Evolutionary conservation across 1,139 yeast species (phyloP), one percentile per base, ranked within the genome.

Genomic region (Magnusiomyces paraingens): DNA sequence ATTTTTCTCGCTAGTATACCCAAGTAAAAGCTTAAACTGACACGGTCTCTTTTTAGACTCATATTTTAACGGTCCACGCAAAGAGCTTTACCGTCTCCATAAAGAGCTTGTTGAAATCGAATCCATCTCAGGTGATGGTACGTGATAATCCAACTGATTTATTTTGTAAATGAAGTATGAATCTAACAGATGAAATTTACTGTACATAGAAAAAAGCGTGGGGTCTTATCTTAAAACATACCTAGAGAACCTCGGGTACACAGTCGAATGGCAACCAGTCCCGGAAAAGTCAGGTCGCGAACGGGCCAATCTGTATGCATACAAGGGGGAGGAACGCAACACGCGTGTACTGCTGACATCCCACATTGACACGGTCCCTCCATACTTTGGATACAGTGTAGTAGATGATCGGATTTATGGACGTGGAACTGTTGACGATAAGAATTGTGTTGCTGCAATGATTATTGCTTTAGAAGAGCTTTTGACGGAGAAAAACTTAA

Each of bases 311-410:
- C 70, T 84, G 29, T 84, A 79, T 62, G 87, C 87, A 3, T 83
- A 82, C 63, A 60, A 68, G 20, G 83, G 83, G 1, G 51, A 61
- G 1, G 53, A 55, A 14, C 73, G 81, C 56, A 69, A 79, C 59
- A 77, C 84, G 18, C 73, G 69, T 54, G 76, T 84, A 15, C 66
- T 87, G 67, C 72, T 86, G 42, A 78, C 84, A 68, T 89, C 91
- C 2, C 96, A 88, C 67, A 87, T 82, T 64, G 95, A 87, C 64
- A 87, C 84, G 2, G 95, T 88, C 14, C 95, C 95, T 0, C 84
- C 84, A 5, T 94, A 95, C 35, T 86, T 81, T 59, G 76, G 76
- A 8, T 95, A 86, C 6, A 76, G 78, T 62, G 84, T 73, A 62
- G 95, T 86, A 62, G 86, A 85, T 39, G 63, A 61, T 51, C 59